Conservation (phyloP, 129 eudicot species). For the Solidago caesia region DNA sequence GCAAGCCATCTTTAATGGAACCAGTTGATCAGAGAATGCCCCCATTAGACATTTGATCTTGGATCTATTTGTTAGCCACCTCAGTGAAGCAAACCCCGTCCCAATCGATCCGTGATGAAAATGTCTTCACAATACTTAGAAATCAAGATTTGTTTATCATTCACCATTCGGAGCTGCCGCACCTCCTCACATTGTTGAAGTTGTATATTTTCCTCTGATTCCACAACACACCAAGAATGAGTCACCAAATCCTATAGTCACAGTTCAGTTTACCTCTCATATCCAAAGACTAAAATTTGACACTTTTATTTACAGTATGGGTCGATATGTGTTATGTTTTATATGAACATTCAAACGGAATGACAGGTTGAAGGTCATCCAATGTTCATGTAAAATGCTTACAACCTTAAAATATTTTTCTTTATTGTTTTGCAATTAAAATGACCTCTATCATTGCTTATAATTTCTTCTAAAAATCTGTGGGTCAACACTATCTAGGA, state of each 20-base stretch:
- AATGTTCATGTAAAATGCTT: no score
- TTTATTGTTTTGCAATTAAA: no score
- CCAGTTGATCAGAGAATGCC: slow-evolving; percentile 67
- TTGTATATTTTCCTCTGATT: slow-evolving; percentile 67
- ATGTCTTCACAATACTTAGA: slow-evolving; percentile 59
- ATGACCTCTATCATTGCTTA: background rate
- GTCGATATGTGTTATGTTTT: no score
- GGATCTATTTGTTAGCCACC: slow-evolving; percentile 87
- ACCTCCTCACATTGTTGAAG: slow-evolving; percentile 51
- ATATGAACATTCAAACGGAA: no score
- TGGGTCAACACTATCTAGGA: no score
- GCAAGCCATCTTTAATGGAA: slow-evolving; percentile 52
- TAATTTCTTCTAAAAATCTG: background rate
- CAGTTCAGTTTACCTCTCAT: no score
- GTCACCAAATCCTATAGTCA: slow-evolving; percentile 55
- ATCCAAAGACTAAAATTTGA: no score
- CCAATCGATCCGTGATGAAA: slow-evolving; percentile 52
- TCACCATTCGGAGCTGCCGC: slow-evolving; percentile 52
- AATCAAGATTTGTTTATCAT: slow-evolving; percentile 47
- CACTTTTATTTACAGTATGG: no score
- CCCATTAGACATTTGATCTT: slow-evolving; percentile 53
- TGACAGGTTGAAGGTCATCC: no score
- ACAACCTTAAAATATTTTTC: background rate
- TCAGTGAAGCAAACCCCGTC: slow-evolving; percentile 83
- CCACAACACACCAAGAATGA: slow-evolving; percentile 80